phyloP scores from a whole-genome alignment of 768 basidiomycete genomes.

The Mycena olivaceomarginata region DNA sequence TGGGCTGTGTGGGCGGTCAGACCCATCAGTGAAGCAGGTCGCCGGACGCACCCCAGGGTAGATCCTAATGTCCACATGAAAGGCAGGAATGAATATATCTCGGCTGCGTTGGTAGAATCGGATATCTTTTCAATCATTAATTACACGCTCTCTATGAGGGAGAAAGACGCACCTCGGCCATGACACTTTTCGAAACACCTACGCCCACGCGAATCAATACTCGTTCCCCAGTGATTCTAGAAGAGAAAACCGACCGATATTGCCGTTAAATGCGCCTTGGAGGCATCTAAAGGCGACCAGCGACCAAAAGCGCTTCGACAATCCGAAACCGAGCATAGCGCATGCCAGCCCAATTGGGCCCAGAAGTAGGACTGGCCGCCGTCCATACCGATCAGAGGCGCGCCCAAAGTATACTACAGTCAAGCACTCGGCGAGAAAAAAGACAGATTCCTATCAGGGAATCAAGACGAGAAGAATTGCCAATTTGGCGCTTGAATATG shows the following conservation, averaged over 20 bases:
- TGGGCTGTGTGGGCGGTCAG: neutral
- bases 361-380: constrained; percentile 47
- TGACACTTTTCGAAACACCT: constrained; percentile 49
- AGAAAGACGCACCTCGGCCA: constrained; percentile 42
- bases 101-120: constrained; percentile 61
- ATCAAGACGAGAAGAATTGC: too few relatives aligned
- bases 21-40: too few relatives aligned
- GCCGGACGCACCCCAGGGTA: constrained; percentile 54
- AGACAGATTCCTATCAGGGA: constrained; percentile 50
- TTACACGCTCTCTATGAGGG: too few relatives aligned
- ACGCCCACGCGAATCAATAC: neutral
- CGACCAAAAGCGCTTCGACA: constrained; percentile 55
- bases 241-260: constrained; percentile 53
- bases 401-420: constrained; percentile 51
- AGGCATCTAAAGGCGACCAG: constrained; percentile 52
- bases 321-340: constrained; percentile 57
- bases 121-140: constrained; percentile 50
- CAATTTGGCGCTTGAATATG: constrained; percentile 20
- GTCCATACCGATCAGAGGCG: constrained; percentile 50
- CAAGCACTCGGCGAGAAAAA: constrained; percentile 50
- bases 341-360: constrained; percentile 56
- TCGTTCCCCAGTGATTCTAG: too few relatives aligned
- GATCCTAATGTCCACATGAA: constrained; percentile 58
- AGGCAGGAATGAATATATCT: constrained; percentile 59
- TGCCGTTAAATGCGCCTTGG: constrained; percentile 63